Conservation (phyloP, 176 grass and related monocot species). For the Metroxylon sagu region DNA sequence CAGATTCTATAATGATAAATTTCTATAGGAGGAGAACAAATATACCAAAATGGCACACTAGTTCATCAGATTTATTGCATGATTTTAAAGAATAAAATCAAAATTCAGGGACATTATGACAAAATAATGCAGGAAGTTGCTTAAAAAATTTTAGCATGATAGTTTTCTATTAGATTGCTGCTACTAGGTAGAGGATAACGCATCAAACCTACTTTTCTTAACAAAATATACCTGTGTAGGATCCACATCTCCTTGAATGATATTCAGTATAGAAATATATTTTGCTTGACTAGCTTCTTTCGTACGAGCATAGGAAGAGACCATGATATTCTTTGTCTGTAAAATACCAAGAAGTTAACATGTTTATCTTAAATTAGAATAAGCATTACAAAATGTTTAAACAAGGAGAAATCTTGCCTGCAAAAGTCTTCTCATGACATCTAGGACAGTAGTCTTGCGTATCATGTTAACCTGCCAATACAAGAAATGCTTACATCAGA, state of each 20-base stretch:
- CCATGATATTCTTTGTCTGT: conserved; percentile 99
- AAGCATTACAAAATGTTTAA: not conserved
- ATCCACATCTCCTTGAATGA: conserved; percentile 98
- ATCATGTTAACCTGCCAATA: conserved; percentile 90
- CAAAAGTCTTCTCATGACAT: conserved; percentile 98
- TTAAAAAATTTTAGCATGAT: too few relatives aligned
- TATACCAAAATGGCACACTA: too few relatives aligned
- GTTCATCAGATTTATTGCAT: too few relatives aligned
- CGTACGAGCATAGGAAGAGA: conserved; percentile 92
- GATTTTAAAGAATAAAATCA: too few relatives aligned
- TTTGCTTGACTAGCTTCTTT: conserved; percentile 99
- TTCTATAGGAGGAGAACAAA: too few relatives aligned
- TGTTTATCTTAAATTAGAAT: not conserved
- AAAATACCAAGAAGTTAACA: conserved; percentile 17
- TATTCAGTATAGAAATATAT: conserved; percentile 98
- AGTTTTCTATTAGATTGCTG: too few relatives aligned
- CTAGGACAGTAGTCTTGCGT: conserved; percentile 83
- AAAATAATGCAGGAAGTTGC: too few relatives aligned
- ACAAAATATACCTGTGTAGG: conserved; percentile 71
- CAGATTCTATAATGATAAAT: too few relatives aligned
- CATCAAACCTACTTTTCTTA: conserved; percentile 5
- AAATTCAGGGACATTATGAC: too few relatives aligned
- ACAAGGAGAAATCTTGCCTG: conserved; percentile 29
- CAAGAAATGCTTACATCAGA: too few relatives aligned
- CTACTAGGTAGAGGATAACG: not conserved